Evolutionary conservation across 2,329 filamentous ascomycete species (phyloP), one percentile per base, ranked within the genome.

Genomic region (Fusarium graminum): DNA sequence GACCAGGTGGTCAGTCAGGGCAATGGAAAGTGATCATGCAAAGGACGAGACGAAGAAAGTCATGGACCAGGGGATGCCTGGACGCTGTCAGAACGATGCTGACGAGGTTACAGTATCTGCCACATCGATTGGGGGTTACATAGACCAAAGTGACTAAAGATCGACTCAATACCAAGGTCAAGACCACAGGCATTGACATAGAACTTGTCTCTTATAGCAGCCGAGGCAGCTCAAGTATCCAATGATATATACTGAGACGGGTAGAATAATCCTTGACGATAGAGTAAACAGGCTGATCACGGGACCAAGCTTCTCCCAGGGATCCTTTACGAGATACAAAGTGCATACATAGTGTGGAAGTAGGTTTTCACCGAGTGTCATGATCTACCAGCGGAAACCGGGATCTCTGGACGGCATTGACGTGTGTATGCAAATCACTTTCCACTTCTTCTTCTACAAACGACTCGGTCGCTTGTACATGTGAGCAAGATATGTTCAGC

Each of bases 81-180:
- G 16, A 17, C 16, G 34, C 34, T 36, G 16, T n/a, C 34, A 36
- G 34, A n/a, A 36, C 7, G 14, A n/a, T 45, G 40, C 28, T 28
- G 40, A 36, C 36, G 41, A 36, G 39, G 28, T 52, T 53, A 13
- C 41, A 47, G 49, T 26, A 46, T 26, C 14, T 36, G 16, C 16
- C 34, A 17, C n/a, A 36, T 36, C n/a, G 13, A 9, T n/a, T 36
- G 34, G 9, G 10, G 16, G 34, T 36, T 36, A 17, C 34, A 36
- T 36, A 9, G 34, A 10, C 16, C 16, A 17, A 9, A 36, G 14
- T 36, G 34, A 36, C 34, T 36, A 16, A 36, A 36, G 34, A 36
- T 36, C 34, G 9, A 17, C 16, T 9, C 16, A 16, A 7, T n/a
- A n/a, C n/a, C 34, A 36, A 36, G 34, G 34, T 13, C 32, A 34